phyloP scores from a whole-genome alignment of 2,329 filamentous ascomycete species.

The Pseudogymnoascus pannorum region DNA sequence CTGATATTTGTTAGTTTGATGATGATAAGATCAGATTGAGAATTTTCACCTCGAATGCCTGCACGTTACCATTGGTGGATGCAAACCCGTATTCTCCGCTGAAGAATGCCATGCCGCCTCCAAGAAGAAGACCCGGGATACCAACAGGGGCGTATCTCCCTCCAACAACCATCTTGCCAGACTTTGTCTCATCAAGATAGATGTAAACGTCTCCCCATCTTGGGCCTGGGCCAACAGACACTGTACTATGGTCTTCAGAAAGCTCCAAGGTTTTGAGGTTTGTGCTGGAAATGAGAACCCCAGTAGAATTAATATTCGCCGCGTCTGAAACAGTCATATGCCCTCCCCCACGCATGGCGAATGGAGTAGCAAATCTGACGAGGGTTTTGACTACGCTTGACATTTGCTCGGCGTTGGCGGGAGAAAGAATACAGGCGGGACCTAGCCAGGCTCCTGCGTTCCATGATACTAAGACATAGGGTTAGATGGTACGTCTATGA shows the following conservation, averaged over 20 bases:
- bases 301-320: neutral
- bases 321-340: slow-evolving; percentile 20
- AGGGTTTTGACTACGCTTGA: slow-evolving; percentile 9
- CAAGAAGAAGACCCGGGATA: slow-evolving; percentile 12
- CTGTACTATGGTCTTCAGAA: slow-evolving; percentile 12
- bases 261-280: slow-evolving; percentile 17
- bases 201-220: slow-evolving; percentile 11
- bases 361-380: neutral
- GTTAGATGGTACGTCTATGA: neutral
- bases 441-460: slow-evolving; percentile 14
- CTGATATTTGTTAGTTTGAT: neutral
- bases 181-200: slow-evolving; percentile 5
- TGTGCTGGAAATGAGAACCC: slow-evolving; percentile 9
- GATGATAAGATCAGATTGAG: neutral
- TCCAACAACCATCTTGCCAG: slow-evolving; percentile 11
- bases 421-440: slow-evolving; percentile 10
- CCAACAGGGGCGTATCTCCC: slow-evolving; percentile 12
- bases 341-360: slow-evolving; percentile 12
- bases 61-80: slow-evolving; percentile 23
- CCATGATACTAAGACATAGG: slow-evolving; percentile 14
- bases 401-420: slow-evolving; percentile 10
- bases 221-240: slow-evolving; percentile 3
- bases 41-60: neutral
- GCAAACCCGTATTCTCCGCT: slow-evolving; percentile 29
- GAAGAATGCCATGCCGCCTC: slow-evolving; percentile 22